These are phyloP conservation scores for Melanopsichium pennsylvanicum DNA, from an alignment of 1,284 basidiomycete species.

Conservation along the genomic window DNA sequence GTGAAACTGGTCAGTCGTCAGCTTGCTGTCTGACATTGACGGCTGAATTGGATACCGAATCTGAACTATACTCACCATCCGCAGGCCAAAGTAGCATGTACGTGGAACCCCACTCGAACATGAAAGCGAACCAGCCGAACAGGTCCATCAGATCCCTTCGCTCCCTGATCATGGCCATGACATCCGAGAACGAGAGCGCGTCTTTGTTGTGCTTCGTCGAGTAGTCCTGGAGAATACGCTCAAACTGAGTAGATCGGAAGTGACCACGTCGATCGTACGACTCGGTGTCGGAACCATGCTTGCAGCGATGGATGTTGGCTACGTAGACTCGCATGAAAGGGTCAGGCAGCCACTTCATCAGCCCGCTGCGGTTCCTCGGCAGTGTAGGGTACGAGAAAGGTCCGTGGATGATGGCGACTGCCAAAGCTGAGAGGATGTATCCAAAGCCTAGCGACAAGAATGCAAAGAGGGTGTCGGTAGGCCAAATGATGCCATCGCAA, in stretches of 20 bases:
- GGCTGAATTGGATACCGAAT: neutral
- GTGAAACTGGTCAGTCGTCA: neutral
- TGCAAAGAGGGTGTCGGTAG: constrained; percentile 70
- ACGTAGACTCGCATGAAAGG: constrained; percentile 69
- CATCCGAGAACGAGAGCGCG: constrained; percentile 44
- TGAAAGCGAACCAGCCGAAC: constrained; percentile 50
- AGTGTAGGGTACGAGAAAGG: constrained; percentile 51
- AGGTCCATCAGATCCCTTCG: constrained; percentile 46
- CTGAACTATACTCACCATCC: constrained; percentile 29
- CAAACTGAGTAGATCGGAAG: constrained; percentile 37
- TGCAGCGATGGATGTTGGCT: constrained; percentile 68
- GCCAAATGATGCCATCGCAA: constrained; percentile 71
- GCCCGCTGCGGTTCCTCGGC: constrained; percentile 22
- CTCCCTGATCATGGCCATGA: constrained; percentile 41
- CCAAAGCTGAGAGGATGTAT: constrained; percentile 67
- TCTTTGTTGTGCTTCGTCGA: constrained; percentile 43
- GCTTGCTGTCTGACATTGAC: neutral
- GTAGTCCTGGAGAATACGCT: constrained; percentile 44
- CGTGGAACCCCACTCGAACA: constrained; percentile 50
- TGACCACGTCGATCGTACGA: constrained; percentile 66
- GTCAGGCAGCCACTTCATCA: constrained; percentile 61
- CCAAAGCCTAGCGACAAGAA: constrained; percentile 69
- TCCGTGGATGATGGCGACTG: constrained; percentile 67
- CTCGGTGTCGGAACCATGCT: constrained; percentile 70
- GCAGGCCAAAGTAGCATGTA: constrained; percentile 53